phyloP scores from a whole-genome alignment of 2,329 filamentous ascomycete species.

The Hansfordia pulvinata region DNA sequence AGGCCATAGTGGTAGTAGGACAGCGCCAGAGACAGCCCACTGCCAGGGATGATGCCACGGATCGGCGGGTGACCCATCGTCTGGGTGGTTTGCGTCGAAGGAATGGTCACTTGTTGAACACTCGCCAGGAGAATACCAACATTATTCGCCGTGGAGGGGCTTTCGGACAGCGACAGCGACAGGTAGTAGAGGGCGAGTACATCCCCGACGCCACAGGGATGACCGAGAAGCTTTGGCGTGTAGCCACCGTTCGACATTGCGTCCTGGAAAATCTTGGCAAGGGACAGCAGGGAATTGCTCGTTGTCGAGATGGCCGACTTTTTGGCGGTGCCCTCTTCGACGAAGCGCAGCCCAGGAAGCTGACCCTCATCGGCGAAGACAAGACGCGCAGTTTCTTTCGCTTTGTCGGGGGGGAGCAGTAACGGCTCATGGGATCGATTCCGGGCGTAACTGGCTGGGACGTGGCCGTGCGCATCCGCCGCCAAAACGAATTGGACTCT shows the following conservation, averaged over 20 bases:
- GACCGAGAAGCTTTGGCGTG: constrained; percentile 38
- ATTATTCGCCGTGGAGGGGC: constrained; percentile 95
- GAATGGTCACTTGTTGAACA: constrained; percentile 62
- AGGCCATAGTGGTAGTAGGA: constrained; percentile 94
- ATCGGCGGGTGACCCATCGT: constrained; percentile 29
- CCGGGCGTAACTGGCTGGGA: constrained; percentile 19
- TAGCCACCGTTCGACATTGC: constrained; percentile 66
- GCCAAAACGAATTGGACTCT: constrained; percentile 61
- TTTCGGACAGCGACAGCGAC: constrained; percentile 85
- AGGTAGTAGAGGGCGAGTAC: constrained; percentile 93
- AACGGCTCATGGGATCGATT: too few relatives aligned
- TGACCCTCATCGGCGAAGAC: constrained; percentile 67
- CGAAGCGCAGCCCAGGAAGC: constrained; percentile 64
- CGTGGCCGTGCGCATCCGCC: constrained; percentile 19
- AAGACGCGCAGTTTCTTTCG: constrained; percentile 66
- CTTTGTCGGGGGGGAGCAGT: constrained; percentile 70
- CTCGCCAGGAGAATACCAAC: constrained; percentile 94
- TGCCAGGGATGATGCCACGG: constrained; percentile 72
- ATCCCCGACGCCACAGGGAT: constrained; percentile 69
- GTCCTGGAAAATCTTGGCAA: constrained; percentile 97
- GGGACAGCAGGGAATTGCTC: constrained; percentile 84
- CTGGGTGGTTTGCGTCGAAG: constrained; percentile 18
- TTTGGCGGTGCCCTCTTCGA: constrained; percentile 56
- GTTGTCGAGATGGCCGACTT: constrained; percentile 82
- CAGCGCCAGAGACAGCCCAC: constrained; percentile 75